Conservation (phyloP, 2,329 filamentous ascomycete genomes). For the Amesomyces nigricolor region DNA sequence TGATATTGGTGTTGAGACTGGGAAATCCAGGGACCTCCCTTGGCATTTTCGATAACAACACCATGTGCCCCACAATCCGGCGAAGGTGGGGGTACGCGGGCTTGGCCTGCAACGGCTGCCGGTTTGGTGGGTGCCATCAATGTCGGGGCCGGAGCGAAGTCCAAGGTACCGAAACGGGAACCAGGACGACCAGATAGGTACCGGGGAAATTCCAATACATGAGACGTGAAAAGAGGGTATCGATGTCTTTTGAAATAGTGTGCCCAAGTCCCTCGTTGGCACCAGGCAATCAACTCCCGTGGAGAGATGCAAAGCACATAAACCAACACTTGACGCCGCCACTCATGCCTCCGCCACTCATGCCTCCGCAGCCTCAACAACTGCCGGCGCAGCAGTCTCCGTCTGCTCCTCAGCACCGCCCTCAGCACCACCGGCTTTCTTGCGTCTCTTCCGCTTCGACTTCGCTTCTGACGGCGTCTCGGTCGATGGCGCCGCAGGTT, state of each 20-base stretch:
- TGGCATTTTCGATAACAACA: slow-evolving; percentile 2
- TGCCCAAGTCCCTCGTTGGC: too few relatives aligned
- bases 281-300: too few relatives aligned
- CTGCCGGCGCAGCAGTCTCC: slow-evolving; percentile 4
- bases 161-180: not conserved
- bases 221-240: too few relatives aligned
- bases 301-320: not conserved
- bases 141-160: too few relatives aligned
- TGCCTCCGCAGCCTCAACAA: not conserved
- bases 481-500: slow-evolving; percentile 23
- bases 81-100: not conserved
- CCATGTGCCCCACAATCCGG: not conserved
- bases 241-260: too few relatives aligned
- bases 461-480: slow-evolving; percentile 30
- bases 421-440: slow-evolving; percentile 20
- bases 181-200: too few relatives aligned
- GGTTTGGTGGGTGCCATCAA: too few relatives aligned
- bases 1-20: not conserved
- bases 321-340: not conserved
- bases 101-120: not conserved
- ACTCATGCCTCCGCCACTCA: not conserved
- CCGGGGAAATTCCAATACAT: not conserved
- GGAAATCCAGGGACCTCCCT: not conserved
- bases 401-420: slow-evolving; percentile 6
- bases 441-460: slow-evolving; percentile 26